These are phyloP conservation scores for Trypanosoma brucei DNA, from an alignment of 208 protist genomes.

Conservation along the genomic window DNA sequence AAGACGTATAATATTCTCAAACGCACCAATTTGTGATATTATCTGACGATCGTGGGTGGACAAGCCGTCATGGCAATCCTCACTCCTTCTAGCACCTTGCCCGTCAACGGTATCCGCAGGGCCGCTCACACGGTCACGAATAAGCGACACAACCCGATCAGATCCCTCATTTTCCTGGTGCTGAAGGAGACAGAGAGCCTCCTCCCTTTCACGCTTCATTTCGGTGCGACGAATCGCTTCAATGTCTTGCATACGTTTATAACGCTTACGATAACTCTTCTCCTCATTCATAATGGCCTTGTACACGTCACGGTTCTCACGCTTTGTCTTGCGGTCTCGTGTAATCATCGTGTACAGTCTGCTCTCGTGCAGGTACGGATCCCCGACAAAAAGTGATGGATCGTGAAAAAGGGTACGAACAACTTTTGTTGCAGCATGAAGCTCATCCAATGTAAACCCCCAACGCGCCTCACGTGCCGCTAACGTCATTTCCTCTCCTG, in stretches of 20 bases:
- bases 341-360: slow-evolving; percentile 91
- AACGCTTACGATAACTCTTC: slow-evolving; percentile 64
- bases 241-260: slow-evolving; percentile 65
- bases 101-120: not conserved
- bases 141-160: not conserved
- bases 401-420: slow-evolving; percentile 72
- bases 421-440: slow-evolving; percentile 68
- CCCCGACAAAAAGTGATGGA: slow-evolving; percentile 76
- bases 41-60: slow-evolving; percentile 23
- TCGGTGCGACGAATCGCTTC: slow-evolving; percentile 60
- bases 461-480: slow-evolving; percentile 64
- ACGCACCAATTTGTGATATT: slow-evolving; percentile 66
- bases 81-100: not conserved
- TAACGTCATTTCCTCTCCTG: slow-evolving; percentile 29
- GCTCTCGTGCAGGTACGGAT: slow-evolving; percentile 74
- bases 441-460: slow-evolving; percentile 81
- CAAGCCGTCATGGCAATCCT: not conserved
- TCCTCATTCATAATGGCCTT: slow-evolving; percentile 82
- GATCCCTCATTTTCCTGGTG: not conserved
- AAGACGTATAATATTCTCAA: slow-evolving; percentile 77
- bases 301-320: slow-evolving; percentile 66
- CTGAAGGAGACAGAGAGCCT: slow-evolving; percentile 45
- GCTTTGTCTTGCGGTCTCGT: slow-evolving; percentile 75
- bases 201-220: slow-evolving; percentile 87
- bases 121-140: slow-evolving; percentile 7